Evolutionary conservation across 2,329 filamentous ascomycete genomes (phyloP), one percentile per base, ranked within the genome.

Genomic region (Plenodomus biglobosus): DNA sequence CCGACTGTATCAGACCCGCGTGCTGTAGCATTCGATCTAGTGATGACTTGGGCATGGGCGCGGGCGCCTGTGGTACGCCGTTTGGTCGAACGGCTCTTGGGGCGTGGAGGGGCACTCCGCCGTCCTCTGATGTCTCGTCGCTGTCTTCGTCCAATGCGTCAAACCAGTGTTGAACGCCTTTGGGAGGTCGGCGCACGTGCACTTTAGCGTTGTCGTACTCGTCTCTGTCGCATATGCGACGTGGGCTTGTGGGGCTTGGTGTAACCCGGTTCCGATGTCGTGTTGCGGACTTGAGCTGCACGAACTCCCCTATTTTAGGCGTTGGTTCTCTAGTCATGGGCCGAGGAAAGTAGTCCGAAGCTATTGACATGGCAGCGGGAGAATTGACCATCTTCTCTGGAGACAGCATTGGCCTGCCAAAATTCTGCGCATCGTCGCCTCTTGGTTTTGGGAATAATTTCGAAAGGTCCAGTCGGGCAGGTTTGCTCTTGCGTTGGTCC

Each of bases 121-220:
- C 46, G 8, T 60, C 63, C 8, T 66, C 62, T 4, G 50, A 39
- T 10, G 56, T 52, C 17, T 70, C 68, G 15, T 72, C 70, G 27
- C 71, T 70, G 18, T 73, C 72, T 11, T 73, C 70, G 19, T 73
- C 70, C 10, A 77, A 62, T 3, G 71, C 76, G 46, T 79, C 77
- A 47, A 79, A 79, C 77, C 77, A 79, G 50, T 79, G 74, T 50
- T 77, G 68, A 21, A 78, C 75, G 7, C 76, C 76, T 40, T 73
- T 76, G 3, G 76, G 76, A 15, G 76, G 76, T 27, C 75, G 66
- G 30, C 75, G 68, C 16, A 78, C 71, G 46, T 78, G 71, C 20
- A 75, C 68, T 60, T 79, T 79, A 45, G 75, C 69, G 55, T 68
- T 74, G 50, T 78, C 75, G 55, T 72, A 75, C 32, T 69, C 63